These are phyloP conservation scores for Aspergillus bertholletiae DNA, from an alignment of 495 filamentous ascomycete species.

Conservation along the genomic window DNA sequence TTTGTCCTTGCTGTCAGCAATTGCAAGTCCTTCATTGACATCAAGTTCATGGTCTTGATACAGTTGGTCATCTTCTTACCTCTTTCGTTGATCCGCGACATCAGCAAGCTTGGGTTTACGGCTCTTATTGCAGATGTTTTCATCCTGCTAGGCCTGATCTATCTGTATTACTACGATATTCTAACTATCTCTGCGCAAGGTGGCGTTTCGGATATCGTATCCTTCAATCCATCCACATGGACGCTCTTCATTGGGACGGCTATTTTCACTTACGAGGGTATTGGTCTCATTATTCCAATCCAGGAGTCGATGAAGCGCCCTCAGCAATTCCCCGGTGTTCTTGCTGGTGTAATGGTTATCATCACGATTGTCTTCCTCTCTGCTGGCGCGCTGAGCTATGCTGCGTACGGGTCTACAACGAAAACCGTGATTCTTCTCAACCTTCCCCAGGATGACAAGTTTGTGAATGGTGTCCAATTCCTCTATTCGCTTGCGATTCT, in stretches of 20 bases:
- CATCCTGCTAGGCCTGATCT: slow-evolving; percentile 86
- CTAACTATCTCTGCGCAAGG: slow-evolving; percentile 71
- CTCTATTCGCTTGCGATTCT: slow-evolving; percentile 93
- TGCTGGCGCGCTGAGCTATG: slow-evolving; percentile 92
- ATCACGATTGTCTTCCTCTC: slow-evolving; percentile 86
- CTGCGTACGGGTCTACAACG: slow-evolving; percentile 89
- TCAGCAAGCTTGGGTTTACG: slow-evolving; percentile 88
- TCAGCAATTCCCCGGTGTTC: slow-evolving; percentile 79
- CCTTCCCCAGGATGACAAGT: slow-evolving; percentile 89
- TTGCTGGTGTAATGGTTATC: slow-evolving; percentile 87
- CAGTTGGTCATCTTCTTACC: slow-evolving; percentile 93
- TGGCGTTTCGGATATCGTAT: slow-evolving; percentile 76
- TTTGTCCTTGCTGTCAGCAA: slow-evolving; percentile 83
- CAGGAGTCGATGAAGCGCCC: slow-evolving; percentile 94
- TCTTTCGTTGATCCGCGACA: slow-evolving; percentile 88
- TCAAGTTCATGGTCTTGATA: slow-evolving; percentile 85
- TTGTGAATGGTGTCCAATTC: slow-evolving; percentile 94
- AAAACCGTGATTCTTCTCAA: slow-evolving; percentile 96
- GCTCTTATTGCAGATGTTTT: slow-evolving; percentile 90
- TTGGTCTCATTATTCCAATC: slow-evolving; percentile 97
- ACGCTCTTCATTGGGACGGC: slow-evolving; percentile 97
- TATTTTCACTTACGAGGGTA: slow-evolving; percentile 97
- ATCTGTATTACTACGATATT: slow-evolving; percentile 95
- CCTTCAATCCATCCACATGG: slow-evolving; percentile 87
- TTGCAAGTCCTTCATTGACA: slow-evolving; percentile 74